Base-by-base conservation (phyloP, 306 rosid genomes). In the Quercus berberidifolia region DNA sequence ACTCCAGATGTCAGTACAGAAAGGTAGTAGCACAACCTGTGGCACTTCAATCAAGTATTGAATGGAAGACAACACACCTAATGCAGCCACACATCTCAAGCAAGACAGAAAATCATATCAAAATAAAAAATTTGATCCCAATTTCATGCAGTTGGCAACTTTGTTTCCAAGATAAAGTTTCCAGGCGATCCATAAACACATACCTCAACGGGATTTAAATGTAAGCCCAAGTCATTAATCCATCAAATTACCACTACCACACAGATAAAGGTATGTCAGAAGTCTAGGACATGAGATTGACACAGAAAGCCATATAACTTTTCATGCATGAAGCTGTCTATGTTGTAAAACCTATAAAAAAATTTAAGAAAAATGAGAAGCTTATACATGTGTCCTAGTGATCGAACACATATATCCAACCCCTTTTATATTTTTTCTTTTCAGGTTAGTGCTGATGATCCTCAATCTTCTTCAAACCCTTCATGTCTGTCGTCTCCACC, bases 401-500 rank as follows among this genome's bases (percentile, higher is more conserved):
- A 74, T 71, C 38, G 38, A 51, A 12, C 49, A 49, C 55, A 57
- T 26, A 60, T 72, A 54, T 70, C 25, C 75, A 54, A 68, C 51
- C 38, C 35, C 26, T 33, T 69, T 20, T 73, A 55, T 73, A 68
- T 74, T 52, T 33, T 10, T 13, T 67, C 71, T 59, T 82, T 63
- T 81, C 67, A 79, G 82, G 41, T 88, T 81, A 88, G 71, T 88
- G 46, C 46, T 41, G 92, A 33, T 88, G 89, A 72, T 93, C 99
- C 80, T 95, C 98, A 55, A 95, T 87, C 91, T 95, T 95, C 96
- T 95, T 95, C 91, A 95, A 87, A 57, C 96, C 93, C 92, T 95
- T 95, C 99, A 95, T 95, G 87, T 95, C 98, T 0, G 97, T 95
- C 31, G 99, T 95, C 85, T 95, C 98, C 57, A 95, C 99, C 30